Conservation (phyloP, 139 green algal species). For the Tetraselmis striata region DNA sequence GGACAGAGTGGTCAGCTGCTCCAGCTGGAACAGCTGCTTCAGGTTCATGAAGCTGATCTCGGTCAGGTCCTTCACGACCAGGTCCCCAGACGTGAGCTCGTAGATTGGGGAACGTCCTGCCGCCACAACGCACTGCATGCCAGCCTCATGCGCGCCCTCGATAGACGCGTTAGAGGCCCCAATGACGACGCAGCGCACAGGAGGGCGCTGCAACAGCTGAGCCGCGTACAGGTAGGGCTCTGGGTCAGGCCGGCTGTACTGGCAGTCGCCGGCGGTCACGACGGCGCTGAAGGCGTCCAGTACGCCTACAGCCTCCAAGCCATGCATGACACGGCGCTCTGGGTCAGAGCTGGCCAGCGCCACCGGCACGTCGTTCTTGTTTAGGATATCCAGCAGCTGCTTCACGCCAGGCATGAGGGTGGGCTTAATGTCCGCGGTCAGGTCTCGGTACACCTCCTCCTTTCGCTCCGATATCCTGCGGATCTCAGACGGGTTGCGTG, state of each 20-base stretch:
- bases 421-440: constrained; percentile 29
- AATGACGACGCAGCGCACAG: constrained; percentile 84
- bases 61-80: constrained; percentile 76
- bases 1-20: constrained; percentile 33
- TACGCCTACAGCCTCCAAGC: constrained; percentile 49
- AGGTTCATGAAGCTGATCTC: constrained; percentile 86
- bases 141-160: constrained; percentile 84
- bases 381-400: constrained; percentile 69
- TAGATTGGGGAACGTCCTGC: constrained; percentile 71
- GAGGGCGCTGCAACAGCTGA: constrained; percentile 64
- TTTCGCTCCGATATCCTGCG: constrained; percentile 65
- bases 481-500: constrained; percentile 65
- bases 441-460: constrained; percentile 55
- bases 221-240: constrained; percentile 70
- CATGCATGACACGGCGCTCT: constrained; percentile 33
- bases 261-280: constrained; percentile 72
- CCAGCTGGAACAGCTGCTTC: constrained; percentile 81
- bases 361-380: constrained; percentile 59
- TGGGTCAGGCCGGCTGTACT: constrained; percentile 59
- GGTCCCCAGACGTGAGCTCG: constrained; percentile 79
- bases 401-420: constrained; percentile 36
- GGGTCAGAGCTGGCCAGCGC: constrained; percentile 63
- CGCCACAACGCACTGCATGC: constrained; percentile 85
- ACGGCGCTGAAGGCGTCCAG: constrained; percentile 58
- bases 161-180: constrained; percentile 73